A percentile compares a stretch with the other conserved stretches of the same genome.
phyloP scores from a whole-genome alignment of 1,284 basidiomycete species.

The Microbotryum violaceum region DNA sequence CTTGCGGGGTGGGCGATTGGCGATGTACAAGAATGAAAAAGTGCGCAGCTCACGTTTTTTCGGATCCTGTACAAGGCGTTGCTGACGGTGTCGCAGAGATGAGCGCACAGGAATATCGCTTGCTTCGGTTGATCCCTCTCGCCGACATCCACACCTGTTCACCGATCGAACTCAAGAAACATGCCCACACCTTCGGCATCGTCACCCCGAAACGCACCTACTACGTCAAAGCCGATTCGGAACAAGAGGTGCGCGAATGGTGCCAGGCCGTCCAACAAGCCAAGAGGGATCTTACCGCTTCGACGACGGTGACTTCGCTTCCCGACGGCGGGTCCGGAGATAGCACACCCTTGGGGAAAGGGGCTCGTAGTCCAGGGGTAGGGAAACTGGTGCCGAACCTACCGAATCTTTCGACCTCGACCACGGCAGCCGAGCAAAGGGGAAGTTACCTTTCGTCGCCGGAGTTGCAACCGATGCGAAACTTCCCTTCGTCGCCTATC shows the following conservation, averaged over 20 bases:
- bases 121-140: constrained; percentile 82
- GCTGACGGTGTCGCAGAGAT: constrained; percentile 39
- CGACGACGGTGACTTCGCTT: constrained; percentile 49
- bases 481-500: too few relatives aligned
- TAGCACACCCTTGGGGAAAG: too few relatives aligned
- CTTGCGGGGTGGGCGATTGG: constrained; percentile 77
- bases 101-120: constrained; percentile 62
- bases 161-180: constrained; percentile 78
- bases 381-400: too few relatives aligned
- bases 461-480: too few relatives aligned
- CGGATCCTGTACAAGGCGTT: background rate
- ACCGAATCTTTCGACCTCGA: too few relatives aligned
- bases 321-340: too few relatives aligned
- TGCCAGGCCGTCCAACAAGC: constrained; percentile 64
- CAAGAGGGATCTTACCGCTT: constrained; percentile 56
- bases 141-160: constrained; percentile 85
- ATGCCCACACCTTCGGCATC: constrained; percentile 82
- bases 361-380: too few relatives aligned
- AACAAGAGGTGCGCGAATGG: constrained; percentile 73
- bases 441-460: too few relatives aligned
- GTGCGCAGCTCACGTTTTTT: constrained; percentile 33
- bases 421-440: too few relatives aligned
- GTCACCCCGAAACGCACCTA: constrained; percentile 88
- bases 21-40: constrained; percentile 89
- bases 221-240: constrained; percentile 73